phyloP scores from a whole-genome alignment of 192 early-diverging fungal genomes.

The Coemansia sp. region DNA sequence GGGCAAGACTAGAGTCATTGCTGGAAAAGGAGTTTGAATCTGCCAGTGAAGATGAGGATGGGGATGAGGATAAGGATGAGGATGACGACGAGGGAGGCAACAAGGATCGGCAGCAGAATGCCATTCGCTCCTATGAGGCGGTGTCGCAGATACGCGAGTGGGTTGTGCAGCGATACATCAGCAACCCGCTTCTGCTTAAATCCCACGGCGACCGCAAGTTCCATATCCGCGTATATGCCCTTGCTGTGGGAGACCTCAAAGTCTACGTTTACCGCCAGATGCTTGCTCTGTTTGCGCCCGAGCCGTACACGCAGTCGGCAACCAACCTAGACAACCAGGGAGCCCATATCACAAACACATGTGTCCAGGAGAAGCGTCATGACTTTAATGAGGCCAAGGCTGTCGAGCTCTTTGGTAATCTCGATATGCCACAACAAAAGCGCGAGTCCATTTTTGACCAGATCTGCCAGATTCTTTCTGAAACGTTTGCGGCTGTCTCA shows the following conservation, averaged over 20 bases:
- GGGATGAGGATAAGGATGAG: slow-evolving; percentile 6
- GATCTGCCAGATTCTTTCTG: slow-evolving; percentile 57
- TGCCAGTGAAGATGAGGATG: slow-evolving; percentile 48
- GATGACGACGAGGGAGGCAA: slow-evolving; percentile 2
- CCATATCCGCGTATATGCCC: slow-evolving; percentile 65
- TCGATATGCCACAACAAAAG: slow-evolving; percentile 44
- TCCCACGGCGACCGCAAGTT: slow-evolving; percentile 59
- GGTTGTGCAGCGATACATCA: slow-evolving; percentile 69
- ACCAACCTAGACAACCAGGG: slow-evolving; percentile 52
- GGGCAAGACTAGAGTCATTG: slow-evolving; percentile 52
- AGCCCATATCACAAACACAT: slow-evolving; percentile 68
- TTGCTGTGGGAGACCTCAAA: slow-evolving; percentile 60
- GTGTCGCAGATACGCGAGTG: slow-evolving; percentile 67
- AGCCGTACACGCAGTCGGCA: slow-evolving; percentile 45
- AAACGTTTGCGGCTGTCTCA: slow-evolving; percentile 62
- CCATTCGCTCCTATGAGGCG: slow-evolving; percentile 14
- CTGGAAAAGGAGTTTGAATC: slow-evolving; percentile 48
- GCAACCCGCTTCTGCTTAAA: slow-evolving; percentile 56
- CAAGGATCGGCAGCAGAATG: not conserved
- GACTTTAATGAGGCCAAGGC: slow-evolving; percentile 58
- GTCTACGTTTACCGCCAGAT: slow-evolving; percentile 66
- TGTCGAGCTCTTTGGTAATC: slow-evolving; percentile 61
- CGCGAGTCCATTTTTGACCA: slow-evolving; percentile 57
- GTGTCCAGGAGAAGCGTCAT: slow-evolving; percentile 56
- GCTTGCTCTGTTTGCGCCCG: slow-evolving; percentile 64